Evolutionary conservation across 257 asterid species (phyloP).

Genomic region (Primulina tabacum): DNA sequence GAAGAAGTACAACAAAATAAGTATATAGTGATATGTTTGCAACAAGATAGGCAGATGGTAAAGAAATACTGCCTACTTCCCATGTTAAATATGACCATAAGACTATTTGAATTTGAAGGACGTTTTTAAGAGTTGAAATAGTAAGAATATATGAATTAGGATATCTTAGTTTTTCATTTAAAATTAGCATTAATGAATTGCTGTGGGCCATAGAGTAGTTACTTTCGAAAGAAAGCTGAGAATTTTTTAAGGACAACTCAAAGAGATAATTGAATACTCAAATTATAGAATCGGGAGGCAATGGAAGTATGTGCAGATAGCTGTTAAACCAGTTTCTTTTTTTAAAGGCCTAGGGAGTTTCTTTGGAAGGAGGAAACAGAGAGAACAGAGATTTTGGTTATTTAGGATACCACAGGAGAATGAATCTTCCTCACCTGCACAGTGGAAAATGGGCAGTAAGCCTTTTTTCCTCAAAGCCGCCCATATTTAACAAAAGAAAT

Average conservation of each 20-base stretch:
- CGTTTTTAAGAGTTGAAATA: not conserved
- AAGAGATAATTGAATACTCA: too few species aligned
- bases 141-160: not conserved
- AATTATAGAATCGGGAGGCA: not conserved
- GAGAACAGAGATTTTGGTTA: conserved; percentile 32
- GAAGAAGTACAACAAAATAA: not conserved
- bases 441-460: conserved; percentile 74
- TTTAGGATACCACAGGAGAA: conserved; percentile 40
- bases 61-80: not conserved
- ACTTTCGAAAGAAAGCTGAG: not conserved
- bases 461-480: conserved; percentile 40
- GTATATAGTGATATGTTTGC: not conserved
- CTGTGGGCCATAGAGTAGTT: not conserved
- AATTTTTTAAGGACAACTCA: not conserved
- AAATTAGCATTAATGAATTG: not conserved
- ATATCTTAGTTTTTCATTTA: not conserved
- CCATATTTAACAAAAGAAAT: conserved; percentile 22
- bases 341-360: conserved; percentile 1
- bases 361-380: conserved; percentile 31
- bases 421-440: conserved; percentile 67
- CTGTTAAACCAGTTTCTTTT: conserved; percentile 24
- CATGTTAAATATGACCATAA: not conserved
- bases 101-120: not conserved
- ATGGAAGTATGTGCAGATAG: conserved; percentile 19
- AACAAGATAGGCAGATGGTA: not conserved